phyloP scores from a whole-genome alignment of 2,329 filamentous ascomycete genomes.

The Colletotrichum cereale region DNA sequence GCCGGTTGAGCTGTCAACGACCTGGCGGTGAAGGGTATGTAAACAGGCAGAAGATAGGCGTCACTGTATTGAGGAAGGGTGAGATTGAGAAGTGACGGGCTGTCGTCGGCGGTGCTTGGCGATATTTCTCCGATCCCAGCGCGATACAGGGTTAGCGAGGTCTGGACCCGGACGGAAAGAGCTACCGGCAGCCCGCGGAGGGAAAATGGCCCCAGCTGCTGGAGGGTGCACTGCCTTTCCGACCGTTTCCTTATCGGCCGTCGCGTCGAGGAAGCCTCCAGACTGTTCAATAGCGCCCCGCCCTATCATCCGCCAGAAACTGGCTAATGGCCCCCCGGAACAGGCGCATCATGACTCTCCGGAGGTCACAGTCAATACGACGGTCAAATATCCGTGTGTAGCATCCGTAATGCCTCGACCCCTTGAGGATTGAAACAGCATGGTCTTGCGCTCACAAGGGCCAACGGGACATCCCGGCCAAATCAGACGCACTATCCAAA shows the following conservation, averaged over 20 bases:
- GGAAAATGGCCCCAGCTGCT: not conserved
- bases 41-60: not conserved
- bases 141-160: slow-evolving; percentile 13
- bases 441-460: not conserved
- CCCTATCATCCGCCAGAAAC: not conserved
- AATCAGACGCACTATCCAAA: not conserved
- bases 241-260: not conserved
- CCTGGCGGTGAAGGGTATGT: slow-evolving; percentile 25
- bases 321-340: not conserved
- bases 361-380: not conserved
- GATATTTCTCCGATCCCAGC: slow-evolving; percentile 19
- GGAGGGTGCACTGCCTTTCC: not conserved
- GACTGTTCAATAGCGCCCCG: not conserved
- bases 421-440: not conserved
- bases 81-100: slow-evolving; percentile 31
- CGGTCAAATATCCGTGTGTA: not conserved
- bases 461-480: slow-evolving; percentile 3
- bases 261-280: not conserved
- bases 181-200: slow-evolving; percentile 19
- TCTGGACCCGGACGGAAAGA: slow-evolving; percentile 22
- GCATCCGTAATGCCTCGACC: not conserved
- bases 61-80: slow-evolving; percentile 19
- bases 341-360: not conserved
- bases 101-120: slow-evolving; percentile 11
- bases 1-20: slow-evolving; percentile 8